phyloP scores from a whole-genome alignment of 768 basidiomycete species.

The Lentinus tigrinus region DNA sequence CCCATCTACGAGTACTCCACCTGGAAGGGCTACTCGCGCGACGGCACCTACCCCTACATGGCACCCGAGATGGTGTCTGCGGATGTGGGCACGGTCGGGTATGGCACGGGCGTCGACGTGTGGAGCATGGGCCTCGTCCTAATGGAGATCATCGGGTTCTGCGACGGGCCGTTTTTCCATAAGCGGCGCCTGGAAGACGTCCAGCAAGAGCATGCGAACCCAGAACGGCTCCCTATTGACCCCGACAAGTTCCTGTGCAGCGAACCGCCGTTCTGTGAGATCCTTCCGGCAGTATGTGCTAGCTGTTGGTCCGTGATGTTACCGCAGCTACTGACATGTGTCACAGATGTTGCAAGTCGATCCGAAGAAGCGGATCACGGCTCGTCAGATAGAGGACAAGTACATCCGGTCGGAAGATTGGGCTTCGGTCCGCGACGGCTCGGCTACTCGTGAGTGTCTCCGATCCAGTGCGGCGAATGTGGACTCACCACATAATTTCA shows the following conservation, averaged over 20 bases:
- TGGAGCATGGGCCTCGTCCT: constrained; percentile 50
- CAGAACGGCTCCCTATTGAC: neutral
- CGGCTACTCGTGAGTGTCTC: neutral
- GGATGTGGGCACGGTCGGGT: constrained; percentile 19
- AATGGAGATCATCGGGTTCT: constrained; percentile 37
- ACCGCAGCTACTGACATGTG: neutral
- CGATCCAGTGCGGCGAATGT: neutral
- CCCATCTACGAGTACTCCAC: neutral
- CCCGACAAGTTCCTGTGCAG: neutral
- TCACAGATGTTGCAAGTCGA: neutral
- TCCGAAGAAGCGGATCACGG: neutral
- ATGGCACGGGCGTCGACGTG: constrained; percentile 46
- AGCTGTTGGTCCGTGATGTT: neutral
- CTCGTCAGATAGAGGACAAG: neutral
- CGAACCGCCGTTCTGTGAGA: neutral
- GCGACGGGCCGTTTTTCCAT: neutral
- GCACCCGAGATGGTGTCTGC: constrained; percentile 46
- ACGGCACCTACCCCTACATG: constrained; percentile 42
- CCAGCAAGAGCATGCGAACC: neutral
- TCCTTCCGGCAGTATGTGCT: neutral
- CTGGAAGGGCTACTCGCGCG: constrained; percentile 13
- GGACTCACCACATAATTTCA: neutral
- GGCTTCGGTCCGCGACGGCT: neutral
- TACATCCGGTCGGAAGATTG: neutral
- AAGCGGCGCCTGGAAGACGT: neutral